Evolutionary conservation across 2,329 filamentous ascomycete genomes (phyloP).

Genomic region (Fonsecaea erecta): DNA sequence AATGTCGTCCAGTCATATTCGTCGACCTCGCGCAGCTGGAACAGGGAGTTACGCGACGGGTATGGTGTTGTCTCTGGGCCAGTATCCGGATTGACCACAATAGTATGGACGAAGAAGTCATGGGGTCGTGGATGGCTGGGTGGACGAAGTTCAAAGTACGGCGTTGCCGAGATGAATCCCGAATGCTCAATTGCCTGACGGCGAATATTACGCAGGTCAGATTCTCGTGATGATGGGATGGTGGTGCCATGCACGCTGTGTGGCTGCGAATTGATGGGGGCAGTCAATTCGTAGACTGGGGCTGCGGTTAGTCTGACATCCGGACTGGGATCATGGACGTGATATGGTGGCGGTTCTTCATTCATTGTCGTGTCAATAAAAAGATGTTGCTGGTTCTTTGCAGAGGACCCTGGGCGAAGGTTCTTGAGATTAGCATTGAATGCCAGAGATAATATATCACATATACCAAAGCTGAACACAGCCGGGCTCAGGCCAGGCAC

Average conservation of each 20-base stretch:
- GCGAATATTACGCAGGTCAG: background rate
- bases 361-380: background rate
- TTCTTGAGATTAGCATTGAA: background rate
- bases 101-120: conserved; percentile 11
- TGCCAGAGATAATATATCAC: background rate
- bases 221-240: background rate
- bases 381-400: background rate
- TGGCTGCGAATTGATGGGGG: background rate
- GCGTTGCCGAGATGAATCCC: conserved; percentile 2
- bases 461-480: background rate
- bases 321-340: background rate
- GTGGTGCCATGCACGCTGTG: background rate
- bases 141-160: conserved; percentile 5
- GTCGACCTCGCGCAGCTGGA: conserved; percentile 5
- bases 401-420: background rate
- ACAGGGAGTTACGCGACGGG: background rate
- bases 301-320: background rate
- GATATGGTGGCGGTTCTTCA: conserved; percentile 6
- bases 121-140: background rate
- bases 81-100: background rate
- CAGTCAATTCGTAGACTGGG: background rate
- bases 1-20: conserved; percentile 6
- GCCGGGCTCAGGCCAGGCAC: background rate
- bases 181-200: conserved; percentile 3
- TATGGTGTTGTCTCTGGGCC: background rate